phyloP scores from a whole-genome alignment of 2,329 filamentous ascomycete species.

The Aureobasidium sp. region DNA sequence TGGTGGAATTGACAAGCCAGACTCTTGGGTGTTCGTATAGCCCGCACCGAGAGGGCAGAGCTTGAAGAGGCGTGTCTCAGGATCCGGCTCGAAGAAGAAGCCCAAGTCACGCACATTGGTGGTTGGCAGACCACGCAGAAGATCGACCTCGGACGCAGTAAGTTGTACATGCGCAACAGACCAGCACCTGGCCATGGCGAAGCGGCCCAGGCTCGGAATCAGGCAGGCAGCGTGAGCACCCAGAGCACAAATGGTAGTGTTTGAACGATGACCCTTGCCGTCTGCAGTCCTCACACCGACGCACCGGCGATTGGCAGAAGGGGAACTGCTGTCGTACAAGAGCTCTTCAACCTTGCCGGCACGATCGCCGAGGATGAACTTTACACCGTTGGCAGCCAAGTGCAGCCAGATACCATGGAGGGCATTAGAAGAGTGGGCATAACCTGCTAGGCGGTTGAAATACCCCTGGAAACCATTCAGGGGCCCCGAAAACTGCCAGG shows the following conservation, averaged over 20 bases:
- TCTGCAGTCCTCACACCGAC: background rate
- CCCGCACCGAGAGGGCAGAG: conserved; percentile 54
- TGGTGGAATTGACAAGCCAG: conserved; percentile 38
- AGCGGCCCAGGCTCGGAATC: conserved; percentile 44
- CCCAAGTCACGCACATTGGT: conserved; percentile 40
- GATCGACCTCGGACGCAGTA: conserved; percentile 46
- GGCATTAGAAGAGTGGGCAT: conserved; percentile 50
- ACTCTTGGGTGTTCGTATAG: conserved; percentile 45
- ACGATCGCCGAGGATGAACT: background rate
- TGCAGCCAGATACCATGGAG: conserved; percentile 42
- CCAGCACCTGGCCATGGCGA: conserved; percentile 52
- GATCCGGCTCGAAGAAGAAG: conserved; percentile 55
- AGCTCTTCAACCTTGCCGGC: background rate
- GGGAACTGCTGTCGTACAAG: background rate
- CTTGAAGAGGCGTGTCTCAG: conserved; percentile 51
- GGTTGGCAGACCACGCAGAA: conserved; percentile 52
- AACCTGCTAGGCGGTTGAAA: conserved; percentile 51
- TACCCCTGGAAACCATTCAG: conserved; percentile 50
- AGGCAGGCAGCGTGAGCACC: conserved; percentile 46
- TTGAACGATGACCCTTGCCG: background rate
- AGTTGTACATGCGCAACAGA: conserved; percentile 54
- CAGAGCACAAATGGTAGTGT: conserved; percentile 43
- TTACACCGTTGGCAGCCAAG: conserved; percentile 34
- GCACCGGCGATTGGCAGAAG: background rate
- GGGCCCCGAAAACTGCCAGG: too few relatives aligned